Conservation (phyloP, 2,329 filamentous ascomycete genomes). For the Aspergillus ustus region DNA sequence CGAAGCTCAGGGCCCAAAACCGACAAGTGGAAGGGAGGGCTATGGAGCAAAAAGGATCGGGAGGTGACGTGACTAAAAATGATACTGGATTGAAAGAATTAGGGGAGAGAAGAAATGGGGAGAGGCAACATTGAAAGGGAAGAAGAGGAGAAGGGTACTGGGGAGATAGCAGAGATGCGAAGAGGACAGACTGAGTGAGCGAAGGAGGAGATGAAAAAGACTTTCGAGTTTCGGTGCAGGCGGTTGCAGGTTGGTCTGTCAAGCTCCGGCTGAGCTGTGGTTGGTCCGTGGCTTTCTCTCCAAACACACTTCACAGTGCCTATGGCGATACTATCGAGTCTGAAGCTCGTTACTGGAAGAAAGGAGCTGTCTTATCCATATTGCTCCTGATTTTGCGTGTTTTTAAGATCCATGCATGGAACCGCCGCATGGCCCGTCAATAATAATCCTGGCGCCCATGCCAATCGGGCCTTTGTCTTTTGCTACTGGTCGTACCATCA, state of each 20-base stretch:
- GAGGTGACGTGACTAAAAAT: slow-evolving; percentile 20
- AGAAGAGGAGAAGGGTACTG: slow-evolving; percentile 22
- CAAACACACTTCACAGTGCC: background rate
- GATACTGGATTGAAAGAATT: slow-evolving; percentile 21
- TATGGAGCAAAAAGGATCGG: slow-evolving; percentile 23
- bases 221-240: slow-evolving; percentile 12
- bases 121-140: slow-evolving; percentile 31
- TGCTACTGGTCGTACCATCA: background rate
- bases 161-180: slow-evolving; percentile 6
- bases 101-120: slow-evolving; percentile 25
- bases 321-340: background rate
- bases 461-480: slow-evolving; percentile 1
- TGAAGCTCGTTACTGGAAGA: background rate
- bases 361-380: background rate
- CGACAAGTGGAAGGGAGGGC: slow-evolving; percentile 19
- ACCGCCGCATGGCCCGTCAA: background rate
- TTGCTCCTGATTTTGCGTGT: background rate
- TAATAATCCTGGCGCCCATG: background rate
- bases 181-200: slow-evolving; percentile 15
- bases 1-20: slow-evolving; percentile 31
- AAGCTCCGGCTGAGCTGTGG: slow-evolving; percentile 12
- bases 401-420: background rate
- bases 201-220: slow-evolving; percentile 24
- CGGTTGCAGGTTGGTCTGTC: slow-evolving; percentile 7
- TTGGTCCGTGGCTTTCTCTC: slow-evolving; percentile 9